Evolutionary conservation across 2,329 filamentous ascomycete species (phyloP).

Genomic region (Penicillium sp.): DNA sequence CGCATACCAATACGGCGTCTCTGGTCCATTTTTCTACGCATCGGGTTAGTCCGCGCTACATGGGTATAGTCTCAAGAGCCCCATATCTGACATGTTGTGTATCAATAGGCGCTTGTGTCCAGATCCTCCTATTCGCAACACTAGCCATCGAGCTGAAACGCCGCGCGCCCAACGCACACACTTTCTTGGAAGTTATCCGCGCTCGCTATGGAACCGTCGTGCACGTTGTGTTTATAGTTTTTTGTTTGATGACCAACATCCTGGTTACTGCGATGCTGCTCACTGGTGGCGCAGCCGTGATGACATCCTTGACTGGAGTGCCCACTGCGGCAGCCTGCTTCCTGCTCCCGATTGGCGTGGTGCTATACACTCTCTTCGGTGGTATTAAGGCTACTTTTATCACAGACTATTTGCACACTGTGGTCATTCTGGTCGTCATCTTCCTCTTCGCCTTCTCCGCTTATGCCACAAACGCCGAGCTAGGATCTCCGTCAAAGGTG

Average conservation of each 20-base stretch:
- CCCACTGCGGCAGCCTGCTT: constrained; percentile 74
- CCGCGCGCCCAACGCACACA: constrained; percentile 76
- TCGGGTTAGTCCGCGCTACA: constrained; percentile 42
- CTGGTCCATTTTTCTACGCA: constrained; percentile 60
- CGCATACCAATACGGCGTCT: constrained; percentile 67
- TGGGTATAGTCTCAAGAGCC: background rate
- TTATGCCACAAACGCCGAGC: constrained; percentile 62
- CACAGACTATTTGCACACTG: constrained; percentile 77
- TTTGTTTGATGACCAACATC: constrained; percentile 75
- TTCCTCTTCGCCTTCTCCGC: constrained; percentile 75
- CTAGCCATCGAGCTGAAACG: constrained; percentile 83
- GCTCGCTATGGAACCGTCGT: constrained; percentile 66
- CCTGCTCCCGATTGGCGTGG: constrained; percentile 68
- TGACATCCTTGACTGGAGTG: constrained; percentile 62
- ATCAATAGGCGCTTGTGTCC: constrained; percentile 59
- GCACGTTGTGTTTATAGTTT: constrained; percentile 71
- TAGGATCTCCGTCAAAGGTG: constrained; percentile 67
- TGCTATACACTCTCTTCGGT: constrained; percentile 64
- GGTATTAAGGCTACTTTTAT: constrained; percentile 82
- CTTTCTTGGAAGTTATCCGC: constrained; percentile 71
- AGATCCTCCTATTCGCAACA: constrained; percentile 82
- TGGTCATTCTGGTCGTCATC: constrained; percentile 66
- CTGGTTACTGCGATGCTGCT: constrained; percentile 83
- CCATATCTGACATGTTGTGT: constrained; percentile 49
- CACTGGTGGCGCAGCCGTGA: constrained; percentile 70